A percentile compares a stretch with the other conserved stretches of the same genome.
Conservation (phyloP, 1,284 basidiomycete genomes). For the Cryptococcus sp. region DNA sequence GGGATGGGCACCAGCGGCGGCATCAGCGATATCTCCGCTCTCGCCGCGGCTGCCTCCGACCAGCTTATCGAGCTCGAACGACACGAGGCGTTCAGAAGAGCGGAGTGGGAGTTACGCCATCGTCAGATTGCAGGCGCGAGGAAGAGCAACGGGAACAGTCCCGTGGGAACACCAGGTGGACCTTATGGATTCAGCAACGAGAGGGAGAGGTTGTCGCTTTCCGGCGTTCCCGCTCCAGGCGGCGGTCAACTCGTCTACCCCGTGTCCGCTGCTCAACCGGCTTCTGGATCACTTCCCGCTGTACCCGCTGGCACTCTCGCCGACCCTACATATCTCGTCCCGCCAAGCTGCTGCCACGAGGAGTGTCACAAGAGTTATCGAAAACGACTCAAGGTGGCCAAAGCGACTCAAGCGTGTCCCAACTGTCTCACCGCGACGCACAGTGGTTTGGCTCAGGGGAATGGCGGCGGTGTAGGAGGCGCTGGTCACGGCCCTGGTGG, state of each 20-base stretch:
- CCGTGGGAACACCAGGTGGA: conserved; percentile 59
- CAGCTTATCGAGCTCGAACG: conserved; percentile 84
- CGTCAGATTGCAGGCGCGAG: conserved; percentile 55
- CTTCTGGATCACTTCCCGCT: conserved; percentile 48
- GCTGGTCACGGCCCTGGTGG: conserved; percentile 27
- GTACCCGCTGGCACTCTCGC: conserved; percentile 54
- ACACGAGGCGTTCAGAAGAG: conserved; percentile 75
- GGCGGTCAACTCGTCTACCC: conserved; percentile 52
- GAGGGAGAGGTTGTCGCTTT: conserved; percentile 41
- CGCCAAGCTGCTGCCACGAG: conserved; percentile 57
- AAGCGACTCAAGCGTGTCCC: conserved; percentile 52
- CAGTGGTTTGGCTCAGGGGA: conserved; percentile 13
- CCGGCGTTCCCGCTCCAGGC: conserved; percentile 37
- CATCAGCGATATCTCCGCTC: conserved; percentile 60
- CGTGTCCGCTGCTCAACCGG: conserved; percentile 51
- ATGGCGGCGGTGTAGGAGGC: conserved; percentile 28
- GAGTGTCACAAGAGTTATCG: conserved; percentile 58
- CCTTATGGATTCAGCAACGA: conserved; percentile 46
- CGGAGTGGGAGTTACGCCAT: conserved; percentile 79
- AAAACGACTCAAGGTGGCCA: conserved; percentile 55
- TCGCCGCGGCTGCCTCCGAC: conserved; percentile 79
- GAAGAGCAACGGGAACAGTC: conserved; percentile 65
- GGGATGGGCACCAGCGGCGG: conserved; percentile 54
- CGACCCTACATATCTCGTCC: conserved; percentile 54
- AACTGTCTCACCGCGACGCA: conserved; percentile 46